These are phyloP conservation scores for Phalaenopsis hybrid DNA, from an alignment of 116 monocot genomes.

Conservation along the genomic window DNA sequence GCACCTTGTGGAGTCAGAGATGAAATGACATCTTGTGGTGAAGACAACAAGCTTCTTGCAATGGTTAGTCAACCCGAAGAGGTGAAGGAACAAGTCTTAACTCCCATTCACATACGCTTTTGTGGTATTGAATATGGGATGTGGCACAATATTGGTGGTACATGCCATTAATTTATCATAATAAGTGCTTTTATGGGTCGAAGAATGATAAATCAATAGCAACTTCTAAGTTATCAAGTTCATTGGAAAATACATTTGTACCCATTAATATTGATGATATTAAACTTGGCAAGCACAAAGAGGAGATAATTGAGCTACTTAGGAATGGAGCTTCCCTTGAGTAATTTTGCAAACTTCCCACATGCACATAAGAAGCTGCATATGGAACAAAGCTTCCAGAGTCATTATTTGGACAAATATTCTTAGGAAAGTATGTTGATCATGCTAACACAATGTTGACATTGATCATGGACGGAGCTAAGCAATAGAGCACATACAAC, in stretches of 20 bases:
- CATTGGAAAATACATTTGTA: constrained; percentile 10
- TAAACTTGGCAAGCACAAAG: constrained; percentile 56
- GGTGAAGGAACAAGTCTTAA: constrained; percentile 76
- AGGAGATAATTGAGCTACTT: constrained; percentile 54
- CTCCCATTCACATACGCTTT: constrained; percentile 84
- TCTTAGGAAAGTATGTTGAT: constrained; percentile 56
- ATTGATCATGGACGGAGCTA: constrained; percentile 67
- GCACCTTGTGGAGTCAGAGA: constrained; percentile 99
- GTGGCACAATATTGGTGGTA: constrained; percentile 91
- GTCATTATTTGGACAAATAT: constrained; percentile 58
- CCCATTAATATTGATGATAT: constrained; percentile 19
- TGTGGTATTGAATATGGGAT: constrained; percentile 50
- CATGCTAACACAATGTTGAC: constrained; percentile 66
- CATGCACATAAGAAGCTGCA: constrained; percentile 75
- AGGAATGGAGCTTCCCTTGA: constrained; percentile 66
- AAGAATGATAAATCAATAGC: constrained; percentile 83
- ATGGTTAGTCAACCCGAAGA: constrained; percentile 99
- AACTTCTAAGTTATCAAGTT: constrained; percentile 30
- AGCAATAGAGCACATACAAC: constrained; percentile 75
- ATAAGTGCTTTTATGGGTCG: constrained; percentile 94
- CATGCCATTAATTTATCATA: constrained; percentile 93
- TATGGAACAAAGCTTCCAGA: constrained; percentile 78
- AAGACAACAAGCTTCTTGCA: constrained; percentile 97
- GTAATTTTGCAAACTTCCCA: constrained; percentile 84
- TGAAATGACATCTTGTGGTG: constrained; percentile 98